phyloP scores from a whole-genome alignment of 495 filamentous ascomycete genomes.

The Delitschia confertaspora region DNA sequence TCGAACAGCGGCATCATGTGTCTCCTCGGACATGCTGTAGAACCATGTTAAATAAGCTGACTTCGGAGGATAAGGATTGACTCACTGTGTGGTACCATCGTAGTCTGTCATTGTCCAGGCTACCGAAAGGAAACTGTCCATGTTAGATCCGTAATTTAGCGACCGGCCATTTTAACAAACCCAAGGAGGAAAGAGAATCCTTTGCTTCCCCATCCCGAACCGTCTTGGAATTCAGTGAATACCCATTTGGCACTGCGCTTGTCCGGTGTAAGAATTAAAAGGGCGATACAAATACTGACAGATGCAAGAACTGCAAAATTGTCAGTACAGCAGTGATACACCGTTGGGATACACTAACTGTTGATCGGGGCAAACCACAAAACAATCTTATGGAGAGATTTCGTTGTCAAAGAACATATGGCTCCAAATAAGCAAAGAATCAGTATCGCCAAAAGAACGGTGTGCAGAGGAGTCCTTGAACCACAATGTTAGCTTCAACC shows the following conservation, averaged over 20 bases:
- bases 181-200: slow-evolving; percentile 65
- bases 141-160: slow-evolving; percentile 8
- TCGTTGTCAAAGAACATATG: slow-evolving; percentile 59
- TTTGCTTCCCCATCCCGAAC: slow-evolving; percentile 52
- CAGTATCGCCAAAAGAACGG: slow-evolving; percentile 51
- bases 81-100: slow-evolving; percentile 62
- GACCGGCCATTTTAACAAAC: slow-evolving; percentile 12
- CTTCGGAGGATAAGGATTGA: slow-evolving; percentile 5
- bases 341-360: slow-evolving; percentile 38
- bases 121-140: slow-evolving; percentile 48
- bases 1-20: slow-evolving; percentile 57
- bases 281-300: slow-evolving; percentile 50
- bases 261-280: slow-evolving; percentile 50
- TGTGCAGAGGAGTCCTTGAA: slow-evolving; percentile 50
- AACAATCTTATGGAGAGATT: slow-evolving; percentile 52
- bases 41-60: slow-evolving; percentile 14
- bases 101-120: slow-evolving; percentile 73
- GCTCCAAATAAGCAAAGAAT: slow-evolving; percentile 50
- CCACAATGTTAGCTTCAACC: slow-evolving; percentile 8
- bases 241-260: slow-evolving; percentile 53
- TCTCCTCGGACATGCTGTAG: slow-evolving; percentile 62
- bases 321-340: too few relatives aligned
- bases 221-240: slow-evolving; percentile 52
- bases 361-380: slow-evolving; percentile 69
- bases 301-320: slow-evolving; percentile 30